Evolutionary conservation across 1,284 basidiomycete genomes (phyloP), one percentile per base, ranked within the genome.

Genomic region (Peniophora sp.): DNA sequence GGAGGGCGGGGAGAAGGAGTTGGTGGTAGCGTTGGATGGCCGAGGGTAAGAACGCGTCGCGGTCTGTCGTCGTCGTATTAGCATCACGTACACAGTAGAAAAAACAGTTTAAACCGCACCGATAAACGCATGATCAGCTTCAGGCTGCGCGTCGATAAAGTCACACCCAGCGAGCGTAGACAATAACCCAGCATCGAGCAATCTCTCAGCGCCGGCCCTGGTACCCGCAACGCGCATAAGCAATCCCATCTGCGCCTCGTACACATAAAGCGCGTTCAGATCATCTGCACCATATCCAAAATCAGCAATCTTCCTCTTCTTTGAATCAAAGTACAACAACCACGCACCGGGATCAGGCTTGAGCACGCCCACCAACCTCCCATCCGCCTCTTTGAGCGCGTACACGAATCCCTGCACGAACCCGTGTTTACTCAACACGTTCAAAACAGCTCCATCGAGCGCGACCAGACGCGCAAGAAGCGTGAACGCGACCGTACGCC

Each of bases 401-500:
- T 80, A 77, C 17, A 95, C 87, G 56, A 98, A 94, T 58, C 89
- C 89, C 17, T 81, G 72, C 55, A 98, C 68, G 61, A 89, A 89
- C 0, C 95, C 95, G 58, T 88, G 83, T 51, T 83, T 79, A 20
- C 77, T 75, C 24, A 98, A 69, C 1, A 85, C 72, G 2, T 73
- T 65, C 36, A 89, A 65, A 3, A 88, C 69, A 5, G 70, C 58
- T 50, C 82, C 74, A 19, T 79, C 78, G 1, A 90, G 64, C 55
- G 86, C 71, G 50, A 85, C 75, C 10, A 95, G 71, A 11, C 87
- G 79, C 63, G 94, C 89, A 48, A 96, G 72, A 3, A 92, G 73
- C 69, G 92, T 89, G 63, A 94, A 96, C 17, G 91, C 88, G 24
- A 95, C 84, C 17, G 95, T 96, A 70, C 94, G 92, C 94, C 95